phyloP scores from a whole-genome alignment of 805 yeast genomes.

The Cyberlindnera maclurae region DNA sequence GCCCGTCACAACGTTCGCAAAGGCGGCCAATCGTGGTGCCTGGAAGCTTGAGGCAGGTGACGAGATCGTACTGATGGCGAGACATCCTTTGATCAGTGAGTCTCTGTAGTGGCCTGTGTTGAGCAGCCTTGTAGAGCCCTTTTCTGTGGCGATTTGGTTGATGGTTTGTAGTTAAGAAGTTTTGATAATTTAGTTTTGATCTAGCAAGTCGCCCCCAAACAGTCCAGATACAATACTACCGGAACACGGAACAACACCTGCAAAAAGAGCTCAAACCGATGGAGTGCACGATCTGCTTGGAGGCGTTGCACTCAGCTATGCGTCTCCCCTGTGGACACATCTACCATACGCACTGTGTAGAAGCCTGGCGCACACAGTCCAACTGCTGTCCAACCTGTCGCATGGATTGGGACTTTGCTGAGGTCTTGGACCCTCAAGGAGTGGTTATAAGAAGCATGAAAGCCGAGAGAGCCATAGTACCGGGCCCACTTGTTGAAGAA shows the following conservation, averaged over 20 bases:
- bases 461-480: conserved; percentile 9
- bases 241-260: background rate
- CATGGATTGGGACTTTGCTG: conserved; percentile 33
- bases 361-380: conserved; percentile 49
- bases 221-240: too few relatives aligned
- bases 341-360: conserved; percentile 52
- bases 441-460: conserved; percentile 5
- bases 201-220: background rate
- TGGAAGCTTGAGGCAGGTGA: conserved; percentile 79
- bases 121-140: too few relatives aligned
- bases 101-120: too few relatives aligned
- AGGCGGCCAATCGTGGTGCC: conserved; percentile 66
- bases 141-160: background rate
- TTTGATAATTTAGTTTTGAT: too few relatives aligned
- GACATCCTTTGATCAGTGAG: too few relatives aligned
- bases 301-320: conserved; percentile 24
- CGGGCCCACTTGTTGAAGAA: conserved; percentile 7
- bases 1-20: conserved; percentile 85
- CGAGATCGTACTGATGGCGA: conserved; percentile 79
- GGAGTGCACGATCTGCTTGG: conserved; percentile 60
- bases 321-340: conserved; percentile 44
- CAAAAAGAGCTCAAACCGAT: background rate
- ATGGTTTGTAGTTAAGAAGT: too few relatives aligned
- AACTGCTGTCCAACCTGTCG: conserved; percentile 61
- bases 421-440: conserved; percentile 22